Percentiles rank a stretch among this genome's conserved stretches.
Conservation (phyloP, 225 moss, liverwort and hornwort genomes). For the Marchantia paleacea region DNA sequence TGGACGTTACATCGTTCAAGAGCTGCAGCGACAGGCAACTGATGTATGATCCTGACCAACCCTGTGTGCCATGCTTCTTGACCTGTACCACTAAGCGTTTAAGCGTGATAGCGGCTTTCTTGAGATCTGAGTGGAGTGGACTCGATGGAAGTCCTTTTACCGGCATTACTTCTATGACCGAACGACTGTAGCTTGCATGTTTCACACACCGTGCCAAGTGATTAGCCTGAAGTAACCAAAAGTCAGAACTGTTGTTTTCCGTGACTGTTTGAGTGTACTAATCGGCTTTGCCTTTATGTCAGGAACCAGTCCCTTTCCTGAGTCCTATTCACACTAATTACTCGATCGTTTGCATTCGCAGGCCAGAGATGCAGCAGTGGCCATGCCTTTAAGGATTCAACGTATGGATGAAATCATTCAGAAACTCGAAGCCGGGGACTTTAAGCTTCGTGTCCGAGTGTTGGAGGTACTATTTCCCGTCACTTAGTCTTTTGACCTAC, state of each 20-base stretch:
- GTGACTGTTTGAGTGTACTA: not conserved
- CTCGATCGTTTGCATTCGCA: slow-evolving; percentile 23
- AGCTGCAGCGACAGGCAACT: slow-evolving; percentile 86
- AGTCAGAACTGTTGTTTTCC: not conserved
- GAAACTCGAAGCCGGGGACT: slow-evolving; percentile 90
- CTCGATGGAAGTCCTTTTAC: not conserved
- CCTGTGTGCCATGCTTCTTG: not conserved
- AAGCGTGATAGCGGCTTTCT: not conserved
- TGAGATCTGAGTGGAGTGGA: not conserved
- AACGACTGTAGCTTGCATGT: not conserved
- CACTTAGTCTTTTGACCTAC: not conserved
- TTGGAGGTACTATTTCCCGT: slow-evolving; percentile 57
- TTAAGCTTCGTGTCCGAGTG: slow-evolving; percentile 88
- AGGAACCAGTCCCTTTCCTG: not conserved
- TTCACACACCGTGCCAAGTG: not conserved
- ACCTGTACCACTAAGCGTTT: not conserved
- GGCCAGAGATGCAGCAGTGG: slow-evolving; percentile 91
- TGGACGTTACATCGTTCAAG: slow-evolving; percentile 72
- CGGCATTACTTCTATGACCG: not conserved
- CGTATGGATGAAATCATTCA: slow-evolving; percentile 80
- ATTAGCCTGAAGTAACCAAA: not conserved
- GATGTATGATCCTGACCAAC: slow-evolving; percentile 49
- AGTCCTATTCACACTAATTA: not conserved
- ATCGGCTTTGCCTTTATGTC: not conserved
- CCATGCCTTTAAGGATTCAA: slow-evolving; percentile 89